These are phyloP conservation scores for Arthroderma sp. DNA, from an alignment of 2,329 filamentous ascomycete species.

Conservation along the genomic window DNA sequence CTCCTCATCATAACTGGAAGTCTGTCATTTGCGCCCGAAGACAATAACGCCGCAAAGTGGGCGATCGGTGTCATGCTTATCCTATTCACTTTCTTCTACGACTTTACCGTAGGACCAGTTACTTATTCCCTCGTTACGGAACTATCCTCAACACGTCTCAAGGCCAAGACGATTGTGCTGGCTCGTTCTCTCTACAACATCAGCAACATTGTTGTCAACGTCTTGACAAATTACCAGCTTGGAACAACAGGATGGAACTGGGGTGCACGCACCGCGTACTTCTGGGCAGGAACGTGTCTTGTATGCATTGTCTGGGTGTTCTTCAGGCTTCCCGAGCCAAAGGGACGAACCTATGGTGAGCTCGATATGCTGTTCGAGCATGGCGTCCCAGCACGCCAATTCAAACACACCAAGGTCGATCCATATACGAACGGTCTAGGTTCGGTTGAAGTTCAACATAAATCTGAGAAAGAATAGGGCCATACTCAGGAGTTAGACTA, in stretches of 20 bases:
- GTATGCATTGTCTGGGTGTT: conserved; percentile 29
- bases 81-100: conserved; percentile 41
- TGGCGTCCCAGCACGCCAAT: conserved; percentile 25
- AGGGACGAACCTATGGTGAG: conserved; percentile 29
- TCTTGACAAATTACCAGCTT: conserved; percentile 14
- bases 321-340: conserved; percentile 33
- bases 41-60: conserved; percentile 18
- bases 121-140: conserved; percentile 42
- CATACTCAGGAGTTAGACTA: too few relatives aligned
- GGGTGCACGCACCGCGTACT: conserved; percentile 27
- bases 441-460: neutral
- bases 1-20: conserved; percentile 19
- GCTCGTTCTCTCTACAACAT: conserved; percentile 40
- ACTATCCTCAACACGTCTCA: conserved; percentile 41
- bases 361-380: conserved; percentile 31
- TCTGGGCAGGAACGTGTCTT: conserved; percentile 27
- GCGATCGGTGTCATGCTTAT: conserved; percentile 37
- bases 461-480: neutral
- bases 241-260: conserved; percentile 23
- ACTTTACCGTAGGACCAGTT: conserved; percentile 41
- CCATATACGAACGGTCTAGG: conserved; percentile 15
- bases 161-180: conserved; percentile 43
- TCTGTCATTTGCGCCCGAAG: conserved; percentile 10
- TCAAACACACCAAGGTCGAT: conserved; percentile 21
- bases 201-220: conserved; percentile 33